Conservation (phyloP, 2,329 filamentous ascomycete species). For the Fusarium tricinctum region DNA sequence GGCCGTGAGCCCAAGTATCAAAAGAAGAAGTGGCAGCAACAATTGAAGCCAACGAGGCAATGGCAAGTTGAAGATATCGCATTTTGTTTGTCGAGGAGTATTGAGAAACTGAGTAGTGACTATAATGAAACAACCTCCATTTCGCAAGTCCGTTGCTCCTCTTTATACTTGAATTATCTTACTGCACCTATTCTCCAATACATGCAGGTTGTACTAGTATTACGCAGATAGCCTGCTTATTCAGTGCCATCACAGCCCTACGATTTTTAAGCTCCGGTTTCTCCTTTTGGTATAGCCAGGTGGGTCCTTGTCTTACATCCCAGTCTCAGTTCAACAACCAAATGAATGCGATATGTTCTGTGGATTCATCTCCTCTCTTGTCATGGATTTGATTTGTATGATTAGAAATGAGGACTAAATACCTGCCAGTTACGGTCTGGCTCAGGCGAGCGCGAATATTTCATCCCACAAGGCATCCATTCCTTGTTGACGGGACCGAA, state of each 20-base stretch:
- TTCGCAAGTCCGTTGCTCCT: accelerated
- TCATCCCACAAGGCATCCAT: too few relatives aligned
- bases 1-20: slow-evolving; percentile 55
- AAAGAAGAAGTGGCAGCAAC: slow-evolving; percentile 50
- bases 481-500: too few relatives aligned
- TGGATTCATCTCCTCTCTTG: too few relatives aligned
- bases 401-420: too few relatives aligned
- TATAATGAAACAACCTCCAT: accelerated
- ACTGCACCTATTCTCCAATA: neutral
- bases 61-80: neutral
- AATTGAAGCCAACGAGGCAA: slow-evolving; percentile 13
- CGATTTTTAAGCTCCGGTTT: slow-evolving; percentile 22
- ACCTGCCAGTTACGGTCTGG: too few relatives aligned
- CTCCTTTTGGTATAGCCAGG: slow-evolving; percentile 18
- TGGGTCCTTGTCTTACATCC: neutral
- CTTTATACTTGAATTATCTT: slow-evolving; percentile 2
- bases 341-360: neutral
- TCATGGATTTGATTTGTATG: too few relatives aligned
- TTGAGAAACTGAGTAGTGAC: accelerated
- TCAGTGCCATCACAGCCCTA: neutral
- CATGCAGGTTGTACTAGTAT: neutral
- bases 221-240: neutral
- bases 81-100: neutral
- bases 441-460: too few relatives aligned
- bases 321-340: neutral